Conservation (phyloP, 768 basidiomycete genomes). For the Calocybe gangraenosa region DNA sequence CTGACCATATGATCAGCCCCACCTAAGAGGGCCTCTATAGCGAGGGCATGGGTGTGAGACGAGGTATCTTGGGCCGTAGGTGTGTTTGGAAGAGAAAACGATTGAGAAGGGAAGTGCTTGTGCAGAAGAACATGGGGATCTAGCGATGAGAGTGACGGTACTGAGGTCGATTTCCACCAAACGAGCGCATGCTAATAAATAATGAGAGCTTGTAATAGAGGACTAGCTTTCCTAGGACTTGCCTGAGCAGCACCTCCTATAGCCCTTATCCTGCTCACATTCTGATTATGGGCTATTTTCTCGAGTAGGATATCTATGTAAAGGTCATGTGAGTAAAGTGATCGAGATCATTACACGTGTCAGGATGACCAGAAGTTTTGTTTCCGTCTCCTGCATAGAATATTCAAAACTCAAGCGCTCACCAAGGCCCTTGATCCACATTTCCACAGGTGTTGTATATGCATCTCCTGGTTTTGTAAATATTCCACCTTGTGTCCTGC, state of each 20-base stretch:
- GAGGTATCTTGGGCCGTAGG: slow-evolving; percentile 79
- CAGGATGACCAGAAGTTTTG: slow-evolving; percentile 44
- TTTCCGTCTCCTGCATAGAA: slow-evolving; percentile 43
- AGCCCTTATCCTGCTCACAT: slow-evolving; percentile 65
- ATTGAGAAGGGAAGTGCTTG: slow-evolving; percentile 60
- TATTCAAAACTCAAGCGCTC: slow-evolving; percentile 26
- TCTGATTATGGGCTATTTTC: slow-evolving; percentile 66
- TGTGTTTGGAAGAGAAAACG: slow-evolving; percentile 69
- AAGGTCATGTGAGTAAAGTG: slow-evolving; percentile 25
- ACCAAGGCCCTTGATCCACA: slow-evolving; percentile 90
- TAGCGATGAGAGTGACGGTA: slow-evolving; percentile 67
- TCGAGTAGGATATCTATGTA: slow-evolving; percentile 68
- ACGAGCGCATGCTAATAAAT: slow-evolving; percentile 62
- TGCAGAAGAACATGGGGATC: slow-evolving; percentile 70
- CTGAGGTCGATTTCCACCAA: slow-evolving; percentile 82
- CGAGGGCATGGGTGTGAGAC: slow-evolving; percentile 72
- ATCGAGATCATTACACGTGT: slow-evolving; percentile 23
- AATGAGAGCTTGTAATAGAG: slow-evolving; percentile 1
- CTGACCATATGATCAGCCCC: slow-evolving; percentile 75
- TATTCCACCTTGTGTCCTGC: slow-evolving; percentile 80
- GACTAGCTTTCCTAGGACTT: slow-evolving; percentile 12
- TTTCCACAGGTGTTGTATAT: slow-evolving; percentile 83
- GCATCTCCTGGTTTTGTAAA: slow-evolving; percentile 85
- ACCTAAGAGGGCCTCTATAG: slow-evolving; percentile 71
- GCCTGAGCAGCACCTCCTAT: slow-evolving; percentile 81